Evolutionary conservation across 2,329 filamentous ascomycete species (phyloP), one percentile per base, ranked within the genome.

Genomic region (Fusarium graminum): DNA sequence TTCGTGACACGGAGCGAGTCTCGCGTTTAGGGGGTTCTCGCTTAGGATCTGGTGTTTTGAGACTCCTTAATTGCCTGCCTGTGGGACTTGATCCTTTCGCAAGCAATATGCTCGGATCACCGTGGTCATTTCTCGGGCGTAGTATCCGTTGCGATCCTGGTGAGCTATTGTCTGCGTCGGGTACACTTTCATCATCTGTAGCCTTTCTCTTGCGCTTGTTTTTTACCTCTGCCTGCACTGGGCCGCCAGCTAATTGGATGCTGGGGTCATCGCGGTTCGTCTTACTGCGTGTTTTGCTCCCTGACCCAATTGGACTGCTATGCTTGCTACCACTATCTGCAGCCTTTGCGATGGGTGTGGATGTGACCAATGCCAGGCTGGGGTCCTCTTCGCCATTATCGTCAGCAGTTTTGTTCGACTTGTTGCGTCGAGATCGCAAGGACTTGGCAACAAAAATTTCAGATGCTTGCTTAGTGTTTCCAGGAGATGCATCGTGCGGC

Each of bases 361-460:
- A 41, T 51, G 51, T 74, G 30, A 74, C 74, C 40, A 78, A 60
- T 29, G 61, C 57, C n/a, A 75, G 51, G 45, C 74, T 77, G 6
- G 76, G 74, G 49, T 78, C 76, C 11, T 56, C 52, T n/a, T 56
- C 59, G 34, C 71, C 66, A 57, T 49, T 57, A 6, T 62, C 59
- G 16, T 72, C 74, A 19, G 58, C 65, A 25, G 72, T 72, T 63
- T 62, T 63, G 16, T 52, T 69, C 52, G 61, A 68, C 42, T 61
- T 63, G 34, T 73, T 74, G 29, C 68, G 68, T 25, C 72, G 71
- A 61, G 74, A 74, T 30, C 76, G 75, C 26, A 76, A 67, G 16
- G 75, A 73, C 47, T 75, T 68, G 11, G 72, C 71, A 44, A 74
- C 74, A 36, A 66, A 52, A n/a, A 69, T 45, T 14, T 77, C 76